These are phyloP conservation scores for Micractinium conductrix DNA, from an alignment of 139 green algal genomes.

Conservation along the genomic window DNA sequence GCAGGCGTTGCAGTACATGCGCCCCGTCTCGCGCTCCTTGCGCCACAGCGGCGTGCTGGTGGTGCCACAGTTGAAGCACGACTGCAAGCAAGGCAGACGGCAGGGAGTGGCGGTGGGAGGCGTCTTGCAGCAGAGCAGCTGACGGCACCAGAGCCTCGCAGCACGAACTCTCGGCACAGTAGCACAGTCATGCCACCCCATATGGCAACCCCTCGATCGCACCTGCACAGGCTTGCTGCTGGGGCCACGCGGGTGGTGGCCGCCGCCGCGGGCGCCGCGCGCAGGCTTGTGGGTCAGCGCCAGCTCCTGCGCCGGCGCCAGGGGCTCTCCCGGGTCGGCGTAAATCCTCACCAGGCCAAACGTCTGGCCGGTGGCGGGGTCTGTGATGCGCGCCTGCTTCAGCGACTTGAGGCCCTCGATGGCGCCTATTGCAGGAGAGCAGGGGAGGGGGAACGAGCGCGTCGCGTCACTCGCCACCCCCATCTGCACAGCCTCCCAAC, in stretches of 20 bases:
- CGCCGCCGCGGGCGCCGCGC: neutral
- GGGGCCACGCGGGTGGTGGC: too few species aligned
- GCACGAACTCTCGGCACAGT: too few species aligned
- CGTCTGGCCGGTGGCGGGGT: conserved; percentile 38
- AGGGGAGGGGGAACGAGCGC: too few species aligned
- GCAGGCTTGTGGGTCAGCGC: neutral
- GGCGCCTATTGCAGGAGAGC: conserved; percentile 16
- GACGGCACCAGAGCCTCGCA: too few species aligned
- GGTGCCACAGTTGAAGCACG: conserved; percentile 78
- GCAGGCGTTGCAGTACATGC: conserved; percentile 81
- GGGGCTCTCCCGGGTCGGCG: conserved; percentile 31
- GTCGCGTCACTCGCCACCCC: too few species aligned
- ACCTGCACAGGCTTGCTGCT: conserved; percentile 10
- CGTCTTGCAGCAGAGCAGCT: too few species aligned
- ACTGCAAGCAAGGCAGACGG: conserved; percentile 13
- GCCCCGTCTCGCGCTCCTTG: conserved; percentile 59
- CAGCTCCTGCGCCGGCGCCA: neutral
- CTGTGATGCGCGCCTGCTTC: conserved; percentile 43
- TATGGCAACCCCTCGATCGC: too few species aligned
- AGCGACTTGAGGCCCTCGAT: conserved; percentile 48
- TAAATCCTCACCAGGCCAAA: conserved; percentile 50
- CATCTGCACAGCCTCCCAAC: too few species aligned
- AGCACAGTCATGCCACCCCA: too few species aligned
- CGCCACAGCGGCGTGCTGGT: conserved; percentile 76
- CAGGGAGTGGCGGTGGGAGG: too few species aligned